Evolutionary conservation across 2,329 filamentous ascomycete species (phyloP).

Genomic region (Alternaria gaisen): DNA sequence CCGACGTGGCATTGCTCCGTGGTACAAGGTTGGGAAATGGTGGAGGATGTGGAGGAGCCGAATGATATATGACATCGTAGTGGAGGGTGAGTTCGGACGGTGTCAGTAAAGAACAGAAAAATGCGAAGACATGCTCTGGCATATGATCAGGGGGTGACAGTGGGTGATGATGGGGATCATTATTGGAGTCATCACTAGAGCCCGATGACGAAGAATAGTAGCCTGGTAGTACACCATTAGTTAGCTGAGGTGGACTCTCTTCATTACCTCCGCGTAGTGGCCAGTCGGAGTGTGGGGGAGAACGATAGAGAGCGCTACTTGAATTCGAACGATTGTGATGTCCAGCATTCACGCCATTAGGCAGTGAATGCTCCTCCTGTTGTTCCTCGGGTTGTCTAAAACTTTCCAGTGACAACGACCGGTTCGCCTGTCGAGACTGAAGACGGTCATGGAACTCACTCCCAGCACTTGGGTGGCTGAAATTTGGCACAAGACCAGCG

Average conservation of each 20-base stretch:
- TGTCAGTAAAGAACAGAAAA: slow-evolving; percentile 22
- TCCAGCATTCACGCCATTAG: background rate
- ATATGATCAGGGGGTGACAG: background rate
- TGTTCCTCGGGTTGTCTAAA: background rate
- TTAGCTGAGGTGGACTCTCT: background rate
- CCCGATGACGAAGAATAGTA: slow-evolving; percentile 6
- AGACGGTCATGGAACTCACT: slow-evolving; percentile 24
- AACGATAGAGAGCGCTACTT: slow-evolving; percentile 1
- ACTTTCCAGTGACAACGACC: background rate
- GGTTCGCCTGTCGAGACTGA: background rate
- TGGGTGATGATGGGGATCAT: background rate
- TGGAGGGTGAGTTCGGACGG: slow-evolving; percentile 23
- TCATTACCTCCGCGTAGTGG: slow-evolving; percentile 4
- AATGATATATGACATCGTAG: slow-evolving; percentile 1
- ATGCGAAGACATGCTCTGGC: slow-evolving; percentile 9
- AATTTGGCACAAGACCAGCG: slow-evolving; percentile 34
- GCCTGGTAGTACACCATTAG: slow-evolving; percentile 1
- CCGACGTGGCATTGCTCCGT: slow-evolving; percentile 1
- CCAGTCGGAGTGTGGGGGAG: background rate
- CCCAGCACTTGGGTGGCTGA: slow-evolving; percentile 28
- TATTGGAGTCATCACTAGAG: background rate
- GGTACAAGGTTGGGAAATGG: background rate
- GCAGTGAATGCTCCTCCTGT: background rate
- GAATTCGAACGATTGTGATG: background rate
- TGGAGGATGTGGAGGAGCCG: background rate